phyloP scores from a whole-genome alignment of 371 early-diverging fungal genomes.

The Gilbertella persicaria region DNA sequence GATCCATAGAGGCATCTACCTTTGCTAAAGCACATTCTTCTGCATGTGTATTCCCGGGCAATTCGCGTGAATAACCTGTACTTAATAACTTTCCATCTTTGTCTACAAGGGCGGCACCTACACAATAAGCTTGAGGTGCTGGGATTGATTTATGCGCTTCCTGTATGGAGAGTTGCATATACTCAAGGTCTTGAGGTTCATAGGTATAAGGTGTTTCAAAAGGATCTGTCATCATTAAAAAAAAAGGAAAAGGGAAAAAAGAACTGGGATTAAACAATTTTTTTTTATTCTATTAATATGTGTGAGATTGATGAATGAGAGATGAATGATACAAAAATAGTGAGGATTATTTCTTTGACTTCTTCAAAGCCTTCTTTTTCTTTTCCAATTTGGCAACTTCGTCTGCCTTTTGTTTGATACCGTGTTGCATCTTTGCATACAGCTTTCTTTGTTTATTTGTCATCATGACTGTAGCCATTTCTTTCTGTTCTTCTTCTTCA shows the following conservation, averaged over 20 bases:
- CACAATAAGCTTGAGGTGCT: slow-evolving; percentile 84
- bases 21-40: slow-evolving; percentile 84
- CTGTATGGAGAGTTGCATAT: slow-evolving; percentile 28
- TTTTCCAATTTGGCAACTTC: slow-evolving; percentile 54
- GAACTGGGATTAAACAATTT: background rate
- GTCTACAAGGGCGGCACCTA: slow-evolving; percentile 83
- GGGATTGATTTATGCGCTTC: slow-evolving; percentile 78
- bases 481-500: slow-evolving; percentile 85
- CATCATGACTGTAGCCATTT: slow-evolving; percentile 93
- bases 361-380: slow-evolving; percentile 46
- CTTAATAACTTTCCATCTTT: slow-evolving; percentile 51
- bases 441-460: slow-evolving; percentile 87
- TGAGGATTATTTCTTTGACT: slow-evolving; percentile 12
- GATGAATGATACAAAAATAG: background rate
- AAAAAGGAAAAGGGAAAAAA: slow-evolving; percentile 4
- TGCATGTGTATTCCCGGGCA: slow-evolving; percentile 92
- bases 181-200: slow-evolving; percentile 30
- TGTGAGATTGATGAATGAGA: background rate
- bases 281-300: too few species aligned
- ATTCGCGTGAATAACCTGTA: slow-evolving; percentile 84
- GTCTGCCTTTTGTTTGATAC: slow-evolving; percentile 64
- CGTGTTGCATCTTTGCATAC: slow-evolving; percentile 78
- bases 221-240: slow-evolving; percentile 19
- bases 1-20: slow-evolving; percentile 25
- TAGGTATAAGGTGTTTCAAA: slow-evolving; percentile 37